Base-by-base conservation (phyloP, 1,284 basidiomycete species). In the Cryptococcus sp. region DNA sequence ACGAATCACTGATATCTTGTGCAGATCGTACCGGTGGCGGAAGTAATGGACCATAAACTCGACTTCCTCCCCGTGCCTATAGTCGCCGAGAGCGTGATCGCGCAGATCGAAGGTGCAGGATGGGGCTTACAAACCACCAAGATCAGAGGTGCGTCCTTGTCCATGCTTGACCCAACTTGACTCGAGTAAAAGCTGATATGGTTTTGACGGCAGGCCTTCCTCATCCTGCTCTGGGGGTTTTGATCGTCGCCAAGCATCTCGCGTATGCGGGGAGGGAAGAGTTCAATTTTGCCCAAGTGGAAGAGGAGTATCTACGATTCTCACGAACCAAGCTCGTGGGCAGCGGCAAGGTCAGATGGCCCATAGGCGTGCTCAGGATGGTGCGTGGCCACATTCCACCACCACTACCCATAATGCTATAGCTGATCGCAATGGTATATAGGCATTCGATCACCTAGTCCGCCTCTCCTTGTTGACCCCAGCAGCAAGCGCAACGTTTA, bases 181-280 rank as follows among this genome's bases (percentile, higher is more conserved):
- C 22, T 35, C 40, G 25, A 49, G 19, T 39, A 20, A 42, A 17
- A 22, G 19, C 23, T 23, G 13, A 16, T 46, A 27, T 31, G 10
- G 22, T 22, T 22, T 22, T 31, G 15, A 15, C 11, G 13, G 6
- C 22, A 67, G 73, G 72, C 31, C 66, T 80, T 3, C 69, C 76
- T 1, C 75, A 78, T n/a, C 78, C 78, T 0, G 67, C 71, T 10
- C 58, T 78, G 22, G 72, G 72, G 10, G 62, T 79, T 4, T 65
- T 80, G 35, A 76, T 79, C 56, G 73, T 79, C 27, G 53, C 86
- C 85, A 67, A 94, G 82, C 61, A 91, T 84, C 69, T 92, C 85
- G 58, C 86, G 80, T 70, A 92, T 76, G 75, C 87, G 83, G 73
- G 90, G 82, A 50, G 82, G 80, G 76, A 92, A 87, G 67, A 79